Evolutionary conservation across 306 rosid species (phyloP), one percentile per base, ranked within the genome.

Genomic region (Castanospermum australe): DNA sequence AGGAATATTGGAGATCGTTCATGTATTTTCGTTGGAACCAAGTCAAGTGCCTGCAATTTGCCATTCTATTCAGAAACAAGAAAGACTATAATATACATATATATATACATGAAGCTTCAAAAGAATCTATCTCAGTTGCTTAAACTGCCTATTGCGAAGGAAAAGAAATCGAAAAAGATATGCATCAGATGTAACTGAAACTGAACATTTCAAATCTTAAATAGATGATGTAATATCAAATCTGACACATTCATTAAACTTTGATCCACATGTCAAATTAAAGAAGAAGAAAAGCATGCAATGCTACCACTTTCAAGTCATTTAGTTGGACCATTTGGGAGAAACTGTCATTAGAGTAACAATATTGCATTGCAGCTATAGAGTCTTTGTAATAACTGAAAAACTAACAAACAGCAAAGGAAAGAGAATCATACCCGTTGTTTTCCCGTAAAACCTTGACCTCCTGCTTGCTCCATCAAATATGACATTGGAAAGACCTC

Each of bases 401-500:
- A 42, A 56, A 45, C 25, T 11, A 63, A 25, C 13, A 41, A 69
- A 8, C 20, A 55, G 12, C 35, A 45, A 77, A 52, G 73, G 8
- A 32, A 17, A 38, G 62, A 32, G 3, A 48, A 5, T 0, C 56
- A 45, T 91, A 94, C 99, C 89, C 99, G 76, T 79, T 84, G 86
- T 78, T 88, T 95, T 81, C 99, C 99, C 0, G 99, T 95, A 89
- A 92, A 95, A 28, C 95, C 88, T 71, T 92, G 97, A 74, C 95
- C 97, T 77, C 97, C 97, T 24, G 99, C 99, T 82, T 88, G 94
- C 87, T 95, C 99, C 89, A 95, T 76, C 89, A 95, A 85, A 86
- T 84, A 95, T 21, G 98, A 93, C 99, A 95, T 91, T 5, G 99
- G 99, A 73, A 95, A 92, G 8, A 95, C 99, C 81, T 92, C 99